These are phyloP conservation scores for Talaromyces atroroseus DNA, from an alignment of 2,329 filamentous ascomycete species.

Conservation along the genomic window DNA sequence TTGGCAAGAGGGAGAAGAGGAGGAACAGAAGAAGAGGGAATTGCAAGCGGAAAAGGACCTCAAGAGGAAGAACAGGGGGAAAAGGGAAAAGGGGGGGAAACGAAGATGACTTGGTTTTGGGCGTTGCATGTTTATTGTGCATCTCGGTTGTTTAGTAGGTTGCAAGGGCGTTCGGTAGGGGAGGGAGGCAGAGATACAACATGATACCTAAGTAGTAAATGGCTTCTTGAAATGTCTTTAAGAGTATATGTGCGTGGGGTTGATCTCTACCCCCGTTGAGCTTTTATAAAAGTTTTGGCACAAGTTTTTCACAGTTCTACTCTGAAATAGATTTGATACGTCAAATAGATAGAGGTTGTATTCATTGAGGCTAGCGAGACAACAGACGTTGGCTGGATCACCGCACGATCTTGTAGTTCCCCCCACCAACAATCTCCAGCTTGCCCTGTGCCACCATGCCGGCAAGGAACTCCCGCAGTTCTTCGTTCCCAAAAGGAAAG, in stretches of 20 bases:
- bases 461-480: conserved; percentile 72
- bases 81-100: neutral
- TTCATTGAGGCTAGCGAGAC: neutral
- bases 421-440: conserved; percentile 60
- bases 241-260: too few relatives aligned
- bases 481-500: conserved; percentile 84
- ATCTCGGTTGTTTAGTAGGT: too few relatives aligned
- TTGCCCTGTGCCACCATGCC: conserved; percentile 70
- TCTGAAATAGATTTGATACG: too few relatives aligned
- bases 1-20: neutral
- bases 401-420: conserved; percentile 57
- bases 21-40: neutral
- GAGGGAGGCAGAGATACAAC: too few relatives aligned
- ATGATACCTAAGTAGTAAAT: too few relatives aligned
- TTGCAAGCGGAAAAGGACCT: neutral
- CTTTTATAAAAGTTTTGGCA: too few relatives aligned
- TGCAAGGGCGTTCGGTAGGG: too few relatives aligned
- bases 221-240: too few relatives aligned
- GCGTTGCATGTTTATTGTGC: too few relatives aligned
- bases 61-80: neutral
- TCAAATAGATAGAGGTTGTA: neutral
- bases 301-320: too few relatives aligned
- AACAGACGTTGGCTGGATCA: neutral
- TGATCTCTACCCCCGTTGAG: too few relatives aligned
- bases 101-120: too few relatives aligned